phyloP scores from a whole-genome alignment of 2,329 filamentous ascomycete species.

The Leptodontidium sp. region DNA sequence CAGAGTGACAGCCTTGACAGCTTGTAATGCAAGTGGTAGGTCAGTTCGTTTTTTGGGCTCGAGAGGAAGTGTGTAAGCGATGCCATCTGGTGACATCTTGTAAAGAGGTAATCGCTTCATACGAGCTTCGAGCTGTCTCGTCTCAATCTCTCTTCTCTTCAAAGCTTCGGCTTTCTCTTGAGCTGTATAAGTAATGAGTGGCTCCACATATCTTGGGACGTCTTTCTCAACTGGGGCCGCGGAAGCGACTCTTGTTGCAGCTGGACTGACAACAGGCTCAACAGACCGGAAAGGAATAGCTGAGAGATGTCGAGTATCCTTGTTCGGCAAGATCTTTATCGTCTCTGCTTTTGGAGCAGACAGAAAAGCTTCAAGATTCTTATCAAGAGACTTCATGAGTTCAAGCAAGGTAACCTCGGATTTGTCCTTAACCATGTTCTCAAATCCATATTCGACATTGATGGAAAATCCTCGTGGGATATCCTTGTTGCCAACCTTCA shows the following conservation, averaged over 20 bases:
- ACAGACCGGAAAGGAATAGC: constrained; percentile 39
- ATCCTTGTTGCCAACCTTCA: constrained; percentile 73
- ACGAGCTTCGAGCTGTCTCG: constrained; percentile 77
- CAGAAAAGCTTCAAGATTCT: constrained; percentile 73
- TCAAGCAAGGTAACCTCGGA: constrained; percentile 67
- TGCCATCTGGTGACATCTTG: constrained; percentile 72
- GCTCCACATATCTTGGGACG: constrained; percentile 27
- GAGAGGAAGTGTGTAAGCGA: constrained; percentile 74
- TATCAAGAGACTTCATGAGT: constrained; percentile 75
- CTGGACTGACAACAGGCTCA: constrained; percentile 29
- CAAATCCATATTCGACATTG: constrained; percentile 80
- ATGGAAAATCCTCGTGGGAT: constrained; percentile 77
- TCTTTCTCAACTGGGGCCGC: neutral
- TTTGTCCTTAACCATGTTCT: constrained; percentile 65
- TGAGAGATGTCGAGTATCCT: constrained; percentile 47
- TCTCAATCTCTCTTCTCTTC: constrained; percentile 69
- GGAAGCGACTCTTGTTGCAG: constrained; percentile 21
- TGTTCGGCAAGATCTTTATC: constrained; percentile 63
- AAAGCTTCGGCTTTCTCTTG: constrained; percentile 70
- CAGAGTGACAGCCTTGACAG: constrained; percentile 70
- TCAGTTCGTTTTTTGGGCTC: constrained; percentile 68
- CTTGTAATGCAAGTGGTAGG: constrained; percentile 67
- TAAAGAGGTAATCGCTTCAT: constrained; percentile 74
- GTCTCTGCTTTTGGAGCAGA: constrained; percentile 76
- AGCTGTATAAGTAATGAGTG: constrained; percentile 54